Conservation (phyloP, 2,329 filamentous ascomycete genomes). For the Thelonectria blattea region DNA sequence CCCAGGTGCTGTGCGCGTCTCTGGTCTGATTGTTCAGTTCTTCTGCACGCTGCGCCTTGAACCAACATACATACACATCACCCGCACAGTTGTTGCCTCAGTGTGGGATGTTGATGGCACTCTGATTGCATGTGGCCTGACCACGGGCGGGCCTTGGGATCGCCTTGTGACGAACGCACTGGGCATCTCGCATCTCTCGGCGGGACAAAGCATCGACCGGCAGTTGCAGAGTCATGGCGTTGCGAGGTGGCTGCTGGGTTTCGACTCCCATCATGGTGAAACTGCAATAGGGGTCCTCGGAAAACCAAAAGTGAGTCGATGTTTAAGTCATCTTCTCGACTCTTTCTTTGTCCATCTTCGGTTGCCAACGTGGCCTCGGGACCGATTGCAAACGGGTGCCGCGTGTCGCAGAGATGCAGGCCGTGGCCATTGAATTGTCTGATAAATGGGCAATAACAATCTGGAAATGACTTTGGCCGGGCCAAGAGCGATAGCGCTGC, state of each 20-base stretch:
- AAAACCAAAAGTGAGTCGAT: neutral
- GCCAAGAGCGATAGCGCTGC: constrained; percentile 11
- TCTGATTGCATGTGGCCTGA: neutral
- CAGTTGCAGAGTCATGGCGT: neutral
- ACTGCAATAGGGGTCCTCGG: neutral
- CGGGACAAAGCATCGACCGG: neutral
- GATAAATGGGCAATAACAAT: neutral
- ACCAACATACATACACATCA: neutral
- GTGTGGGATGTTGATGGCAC: neutral
- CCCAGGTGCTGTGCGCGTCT: neutral
- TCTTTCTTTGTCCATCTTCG: neutral
- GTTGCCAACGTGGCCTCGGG: neutral
- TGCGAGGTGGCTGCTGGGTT: constrained; percentile 9
- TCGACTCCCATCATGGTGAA: constrained; percentile 10
- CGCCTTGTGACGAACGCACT: constrained; percentile 3
- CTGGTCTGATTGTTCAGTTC: neutral
- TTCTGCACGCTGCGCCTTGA: neutral
- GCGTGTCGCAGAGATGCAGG: neutral
- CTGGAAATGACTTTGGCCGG: constrained; percentile 2
- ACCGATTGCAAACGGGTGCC: neutral
- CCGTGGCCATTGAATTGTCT: constrained; percentile 1
- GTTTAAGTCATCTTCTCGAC: neutral
- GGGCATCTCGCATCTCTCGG: neutral
- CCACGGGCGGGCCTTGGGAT: constrained; percentile 9
- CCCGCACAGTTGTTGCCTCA: neutral